Evolutionary conservation across 1,284 basidiomycete species (phyloP), one percentile per base, ranked within the genome.

Genomic region (Moesziomyces globuligerus): DNA sequence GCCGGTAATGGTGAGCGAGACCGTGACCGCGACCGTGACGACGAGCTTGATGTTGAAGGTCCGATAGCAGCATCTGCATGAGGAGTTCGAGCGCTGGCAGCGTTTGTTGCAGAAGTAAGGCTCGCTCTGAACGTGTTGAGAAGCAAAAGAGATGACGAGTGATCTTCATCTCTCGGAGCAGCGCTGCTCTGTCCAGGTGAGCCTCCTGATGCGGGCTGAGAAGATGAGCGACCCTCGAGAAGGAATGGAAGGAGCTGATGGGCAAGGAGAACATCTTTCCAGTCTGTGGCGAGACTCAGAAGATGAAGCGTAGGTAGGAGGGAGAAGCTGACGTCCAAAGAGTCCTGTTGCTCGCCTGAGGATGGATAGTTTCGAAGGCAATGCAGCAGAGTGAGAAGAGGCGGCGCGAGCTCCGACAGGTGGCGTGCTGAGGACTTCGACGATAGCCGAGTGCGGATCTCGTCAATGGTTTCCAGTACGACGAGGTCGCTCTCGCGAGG

Each of bases 291-390:
- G 4, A 52, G 36, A 15, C 65, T 48, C 26, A 71, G 46, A 7
- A 74, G 53, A 42, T 74, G 72, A 18, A 74, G 42, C 5, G 60
- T 49, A 10, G 72, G 69, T 7, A 74, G 18, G 15, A 74, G 60
- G 10, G 72, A 64, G 45, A 74, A 74, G 18, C 38, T 36, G 32
- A 57, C n/a, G 29, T 72, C 69, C 15, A 62, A 15, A 0, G 36
- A 4, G 5, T 15, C 32, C 32, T 34, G 32, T 7, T 34, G 32
- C 32, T 34, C 15, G 17, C 32, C 13, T 6, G 69, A 48, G 17
- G 21, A 24, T 10, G 69, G 69, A 28, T 58, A 72, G 26, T 59
- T 51, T 3, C 64, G 45, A 17, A 57, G 47, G 40, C 62, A 66
- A 32, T 72, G 69, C 3, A 72, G 64, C 45, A 72, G n/a, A 7